These are phyloP conservation scores for Exophiala phaeomuriformis DNA, from an alignment of 2,329 filamentous ascomycete genomes.

Conservation along the genomic window DNA sequence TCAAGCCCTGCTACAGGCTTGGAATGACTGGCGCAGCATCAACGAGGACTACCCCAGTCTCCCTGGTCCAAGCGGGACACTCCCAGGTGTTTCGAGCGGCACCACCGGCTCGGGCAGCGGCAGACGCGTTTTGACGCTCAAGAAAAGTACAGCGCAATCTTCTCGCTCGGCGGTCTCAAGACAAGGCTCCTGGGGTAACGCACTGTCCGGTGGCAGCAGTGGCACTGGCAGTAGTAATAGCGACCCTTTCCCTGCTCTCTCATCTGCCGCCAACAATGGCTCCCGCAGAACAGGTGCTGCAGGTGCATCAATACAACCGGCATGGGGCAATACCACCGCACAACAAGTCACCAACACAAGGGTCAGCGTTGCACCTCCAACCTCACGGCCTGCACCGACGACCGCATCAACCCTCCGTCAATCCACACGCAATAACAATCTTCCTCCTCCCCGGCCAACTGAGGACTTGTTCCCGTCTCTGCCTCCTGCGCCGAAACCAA, in stretches of 20 bases:
- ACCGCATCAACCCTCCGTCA: constrained; percentile 12
- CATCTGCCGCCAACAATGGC: constrained; percentile 27
- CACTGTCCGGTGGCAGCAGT: constrained; percentile 31
- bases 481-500: constrained; percentile 66
- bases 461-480: constrained; percentile 73
- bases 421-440: constrained; percentile 15
- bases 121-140: constrained; percentile 56
- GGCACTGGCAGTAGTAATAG: constrained; percentile 25
- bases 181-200: constrained; percentile 51
- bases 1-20: constrained; percentile 67
- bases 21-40: constrained; percentile 92
- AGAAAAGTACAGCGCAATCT: constrained; percentile 63
- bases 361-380: constrained; percentile 12
- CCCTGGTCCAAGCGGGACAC: constrained; percentile 64
- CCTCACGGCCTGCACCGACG: constrained; percentile 15
- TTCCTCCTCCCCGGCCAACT: constrained; percentile 30
- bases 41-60: constrained; percentile 92
- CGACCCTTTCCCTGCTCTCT: constrained; percentile 44
- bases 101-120: constrained; percentile 47
- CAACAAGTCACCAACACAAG: constrained; percentile 26
- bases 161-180: constrained; percentile 53
- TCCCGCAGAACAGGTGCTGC: constrained; percentile 24
- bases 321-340: constrained; percentile 21
- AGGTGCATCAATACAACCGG: constrained; percentile 6
- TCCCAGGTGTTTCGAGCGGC: constrained; percentile 49